Percentiles rank a stretch among this genome's conserved stretches.
phyloP scores from a whole-genome alignment of 1,139 yeast species.

The Blastobotrys indianensis region DNA sequence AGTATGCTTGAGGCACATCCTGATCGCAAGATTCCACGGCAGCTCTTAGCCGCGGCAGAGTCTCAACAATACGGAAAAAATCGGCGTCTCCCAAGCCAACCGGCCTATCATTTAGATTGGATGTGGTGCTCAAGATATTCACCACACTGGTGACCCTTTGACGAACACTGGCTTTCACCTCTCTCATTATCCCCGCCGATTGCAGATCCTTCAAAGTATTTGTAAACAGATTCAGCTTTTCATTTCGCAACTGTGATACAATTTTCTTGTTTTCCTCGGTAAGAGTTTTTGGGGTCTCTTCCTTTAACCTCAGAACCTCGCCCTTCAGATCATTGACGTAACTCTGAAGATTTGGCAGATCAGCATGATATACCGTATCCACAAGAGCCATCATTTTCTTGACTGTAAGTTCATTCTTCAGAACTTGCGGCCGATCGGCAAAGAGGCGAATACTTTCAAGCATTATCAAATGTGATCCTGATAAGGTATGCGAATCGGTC shows the following conservation, averaged over 20 bases:
- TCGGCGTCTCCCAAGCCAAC: slow-evolving; percentile 50
- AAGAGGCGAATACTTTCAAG: no score
- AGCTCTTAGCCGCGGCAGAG: slow-evolving; percentile 72
- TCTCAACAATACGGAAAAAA: slow-evolving; percentile 67
- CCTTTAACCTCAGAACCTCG: slow-evolving; percentile 57
- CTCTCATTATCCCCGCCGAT: slow-evolving; percentile 66
- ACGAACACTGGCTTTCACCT: slow-evolving; percentile 58
- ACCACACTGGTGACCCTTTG: slow-evolving; percentile 59
- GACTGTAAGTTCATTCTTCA: slow-evolving; percentile 41
- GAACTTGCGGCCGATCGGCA: background rate
- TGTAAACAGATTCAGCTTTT: slow-evolving; percentile 72
- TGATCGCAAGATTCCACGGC: slow-evolving; percentile 52
- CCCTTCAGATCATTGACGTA: slow-evolving; percentile 50
- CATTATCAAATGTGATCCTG: background rate
- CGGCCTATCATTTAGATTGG: slow-evolving; percentile 40
- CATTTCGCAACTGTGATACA: slow-evolving; percentile 68
- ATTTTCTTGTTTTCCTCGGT: slow-evolving; percentile 71
- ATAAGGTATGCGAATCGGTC: background rate
- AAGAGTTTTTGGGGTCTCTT: slow-evolving; percentile 68
- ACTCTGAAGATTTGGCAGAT: slow-evolving; percentile 41
- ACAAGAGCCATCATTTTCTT: slow-evolving; percentile 20
- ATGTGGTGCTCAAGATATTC: slow-evolving; percentile 48
- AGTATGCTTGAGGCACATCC: slow-evolving; percentile 71
- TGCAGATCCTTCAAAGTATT: slow-evolving; percentile 69
- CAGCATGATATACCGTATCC: slow-evolving; percentile 18